Evolutionary conservation across 805 yeast species (phyloP), one percentile per base, ranked within the genome.

Genomic region (Spencermartinsiella europaea): DNA sequence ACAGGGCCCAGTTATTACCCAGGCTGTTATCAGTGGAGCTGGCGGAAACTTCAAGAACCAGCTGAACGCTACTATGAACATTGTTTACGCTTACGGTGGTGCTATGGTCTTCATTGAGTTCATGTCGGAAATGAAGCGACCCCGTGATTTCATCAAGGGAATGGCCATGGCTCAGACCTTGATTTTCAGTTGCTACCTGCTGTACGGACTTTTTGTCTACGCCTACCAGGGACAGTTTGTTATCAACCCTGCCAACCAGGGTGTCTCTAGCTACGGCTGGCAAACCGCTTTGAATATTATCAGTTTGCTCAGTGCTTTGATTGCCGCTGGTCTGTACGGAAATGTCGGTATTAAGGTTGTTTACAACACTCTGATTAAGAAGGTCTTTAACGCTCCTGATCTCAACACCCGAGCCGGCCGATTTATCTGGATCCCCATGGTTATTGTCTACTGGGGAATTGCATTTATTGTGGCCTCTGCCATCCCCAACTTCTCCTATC

Each of bases 41-140:
- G 44, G 41, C 8, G 45, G 43, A 21, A 42, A 54, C 38, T 62
- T 64, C 43, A 52, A 59, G 38, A 54, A 55, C 41, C 69, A 64
- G 48, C 59, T 71, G 38, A 62, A 60, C 16, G 73, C 73, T 15
- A 56, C 70, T 49, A 65, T 72, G 60, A 73, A 73, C 55, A 66
- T 73, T 50, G 74, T 74, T 16, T 74, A 69, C 56, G 70, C 76
- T 2, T 74, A 71, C 64, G 78, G 77, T 34, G 79, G 78, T 51
- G 73, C 77, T n/a, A 66, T 73, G 50, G 69, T 73, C 42, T 73
- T 72, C 60, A 66, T 71, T 15, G 76, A 74, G 53, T 66, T 74
- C 42, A 63, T 74, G 62, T 70, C 77, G 8, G 78, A 74, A 56
- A 69, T 74, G 75, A 64, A 59, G 46, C 64, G 71, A 41, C 78